Evolutionary conservation across 768 basidiomycete genomes (phyloP), one percentile per base, ranked within the genome.

Genomic region (Tubosaeta sp.): DNA sequence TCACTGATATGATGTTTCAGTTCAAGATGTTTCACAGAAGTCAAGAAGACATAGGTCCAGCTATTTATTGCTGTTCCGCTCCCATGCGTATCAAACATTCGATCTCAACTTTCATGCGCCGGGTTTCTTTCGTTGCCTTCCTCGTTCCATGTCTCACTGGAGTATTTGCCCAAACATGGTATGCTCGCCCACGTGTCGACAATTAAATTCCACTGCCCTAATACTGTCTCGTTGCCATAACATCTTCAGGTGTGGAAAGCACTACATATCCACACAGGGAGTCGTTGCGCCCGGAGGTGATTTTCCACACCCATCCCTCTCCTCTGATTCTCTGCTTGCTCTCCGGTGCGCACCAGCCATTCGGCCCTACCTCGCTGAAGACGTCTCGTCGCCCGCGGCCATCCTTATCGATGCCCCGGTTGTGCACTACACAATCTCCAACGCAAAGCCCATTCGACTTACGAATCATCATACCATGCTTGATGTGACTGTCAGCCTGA

Each of bases 321-420:
- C 74, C 3, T 55, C 68, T 1, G 63, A 61, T 1, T 68, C 82
- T n/a, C 45, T 46, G 3, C 45, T 46, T 22, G 33, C 45, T 25
- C 65, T 85, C 35, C 79, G 80, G 10, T 85, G 84, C 54, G 74
- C 75, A 9, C 29, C 29, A 29, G 29, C 29, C 6, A 29, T 29
- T 29, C 29, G 29, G 9, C 29, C 29, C 1, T 85, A 83, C 62
- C 74, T 85, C 22, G 74, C 76, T 14, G 81, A 79, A 56, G 83
- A 84, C 54, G 66, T 68, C 26, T 59, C 60, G 22, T 71, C 72
- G 4, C 69, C 73, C 3, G 71, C 74, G 13, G 71, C 74, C 14
- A 71, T 85, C 48, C 67, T 84, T 35, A 68, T 85, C 38, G 81
- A 84, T 44, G 65, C 81, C 0, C 76, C 76, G 0, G 63, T 85